Conservation (phyloP, 2,329 filamentous ascomycete genomes). For the Mariannaea elegans region DNA sequence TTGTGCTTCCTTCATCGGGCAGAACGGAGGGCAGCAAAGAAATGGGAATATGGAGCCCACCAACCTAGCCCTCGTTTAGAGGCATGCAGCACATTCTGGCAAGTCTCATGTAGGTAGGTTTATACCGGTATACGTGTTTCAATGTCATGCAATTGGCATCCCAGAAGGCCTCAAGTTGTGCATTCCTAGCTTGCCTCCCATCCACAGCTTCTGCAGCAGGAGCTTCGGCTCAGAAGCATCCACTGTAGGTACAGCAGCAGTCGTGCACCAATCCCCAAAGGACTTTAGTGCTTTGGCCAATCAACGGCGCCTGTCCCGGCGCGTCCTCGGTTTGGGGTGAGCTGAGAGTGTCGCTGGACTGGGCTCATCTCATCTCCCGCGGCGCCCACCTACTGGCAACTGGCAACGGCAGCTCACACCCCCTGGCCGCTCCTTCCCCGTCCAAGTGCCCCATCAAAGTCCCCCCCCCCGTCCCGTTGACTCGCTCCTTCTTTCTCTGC, state of each 20-base stretch:
- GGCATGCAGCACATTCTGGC: neutral
- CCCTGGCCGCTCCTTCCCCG: neutral
- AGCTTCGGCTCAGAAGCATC: conserved; percentile 1
- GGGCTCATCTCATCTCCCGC: conserved; percentile 24
- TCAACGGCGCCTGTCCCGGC: conserved; percentile 18
- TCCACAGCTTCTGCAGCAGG: conserved; percentile 3
- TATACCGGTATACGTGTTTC: neutral
- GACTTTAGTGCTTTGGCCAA: conserved; percentile 7
- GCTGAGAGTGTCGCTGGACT: conserved; percentile 19
- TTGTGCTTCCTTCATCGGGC: too few relatives aligned
- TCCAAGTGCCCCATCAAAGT: neutral
- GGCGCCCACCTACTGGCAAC: conserved; percentile 11
- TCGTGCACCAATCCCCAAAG: too few relatives aligned
- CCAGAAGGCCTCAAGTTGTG: neutral
- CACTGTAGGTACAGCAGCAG: neutral
- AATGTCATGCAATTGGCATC: neutral
- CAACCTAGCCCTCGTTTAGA: too few relatives aligned
- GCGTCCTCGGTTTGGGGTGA: conserved; percentile 15
- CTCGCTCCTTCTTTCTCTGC: neutral
- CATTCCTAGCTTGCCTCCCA: neutral
- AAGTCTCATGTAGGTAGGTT: neutral
- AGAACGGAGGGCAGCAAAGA: too few relatives aligned
- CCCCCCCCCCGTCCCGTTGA: neutral
- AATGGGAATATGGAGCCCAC: too few relatives aligned
- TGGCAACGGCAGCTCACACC: conserved; percentile 9